Percentiles rank a stretch among this genome's conserved stretches.
Evolutionary conservation across 345 rosid genomes (phyloP).

Genomic region (Linum lewisii): DNA sequence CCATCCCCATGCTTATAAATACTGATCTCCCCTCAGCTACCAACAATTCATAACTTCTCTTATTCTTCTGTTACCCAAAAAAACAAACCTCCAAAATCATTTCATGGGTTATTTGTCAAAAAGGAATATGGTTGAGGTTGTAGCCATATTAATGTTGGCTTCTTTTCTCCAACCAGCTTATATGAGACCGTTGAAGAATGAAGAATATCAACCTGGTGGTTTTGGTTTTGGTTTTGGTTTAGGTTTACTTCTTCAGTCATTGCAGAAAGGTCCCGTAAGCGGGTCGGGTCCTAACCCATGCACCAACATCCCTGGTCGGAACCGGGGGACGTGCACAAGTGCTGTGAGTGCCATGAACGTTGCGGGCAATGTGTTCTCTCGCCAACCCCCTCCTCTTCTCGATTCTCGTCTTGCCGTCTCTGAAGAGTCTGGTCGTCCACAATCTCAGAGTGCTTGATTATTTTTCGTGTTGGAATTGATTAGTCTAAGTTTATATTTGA

Average conservation of each 20-base stretch:
- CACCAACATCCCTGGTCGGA: background rate
- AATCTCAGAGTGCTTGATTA: no score
- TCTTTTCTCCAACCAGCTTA: background rate
- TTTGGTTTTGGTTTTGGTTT: no score
- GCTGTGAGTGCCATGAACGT: background rate
- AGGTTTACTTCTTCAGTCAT: background rate
- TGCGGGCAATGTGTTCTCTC: background rate
- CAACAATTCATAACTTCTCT: no score
- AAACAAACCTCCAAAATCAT: no score
- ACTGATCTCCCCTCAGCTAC: no score
- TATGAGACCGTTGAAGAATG: background rate
- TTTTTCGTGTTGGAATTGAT: no score
- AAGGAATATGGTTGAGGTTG: background rate
- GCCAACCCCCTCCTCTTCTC: no score
- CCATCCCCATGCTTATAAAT: no score
- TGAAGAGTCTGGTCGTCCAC: no score
- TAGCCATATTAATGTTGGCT: background rate
- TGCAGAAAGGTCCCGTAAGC: background rate
- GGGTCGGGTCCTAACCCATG: background rate
- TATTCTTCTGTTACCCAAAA: no score
- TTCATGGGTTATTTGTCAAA: background rate
- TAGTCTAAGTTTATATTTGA: no score
- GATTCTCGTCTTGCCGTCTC: no score
- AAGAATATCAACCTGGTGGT: background rate
- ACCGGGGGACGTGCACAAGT: background rate